phyloP scores from a whole-genome alignment of 1,284 basidiomycete genomes.

The Cystobasidium pallidum region DNA sequence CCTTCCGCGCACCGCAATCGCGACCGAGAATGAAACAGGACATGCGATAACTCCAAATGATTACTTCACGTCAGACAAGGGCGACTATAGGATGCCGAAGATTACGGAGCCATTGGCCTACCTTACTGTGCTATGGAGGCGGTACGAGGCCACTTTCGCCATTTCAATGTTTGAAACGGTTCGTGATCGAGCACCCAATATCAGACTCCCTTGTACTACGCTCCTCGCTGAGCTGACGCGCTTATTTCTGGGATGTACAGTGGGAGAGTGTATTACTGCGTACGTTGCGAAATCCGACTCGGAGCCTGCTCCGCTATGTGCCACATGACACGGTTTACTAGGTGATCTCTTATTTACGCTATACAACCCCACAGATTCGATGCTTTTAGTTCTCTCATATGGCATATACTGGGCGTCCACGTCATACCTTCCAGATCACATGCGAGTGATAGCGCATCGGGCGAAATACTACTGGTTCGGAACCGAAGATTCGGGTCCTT shows the following conservation, averaged over 20 bases:
- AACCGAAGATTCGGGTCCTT: constrained; percentile 16
- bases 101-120: constrained; percentile 17
- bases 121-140: constrained; percentile 23
- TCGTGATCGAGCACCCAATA: constrained; percentile 7
- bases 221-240: background rate
- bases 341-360: too few species aligned
- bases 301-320: too few species aligned
- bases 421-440: constrained; percentile 39
- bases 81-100: constrained; percentile 24
- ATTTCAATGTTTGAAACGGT: constrained; percentile 46
- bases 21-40: background rate
- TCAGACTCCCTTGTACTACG: background rate
- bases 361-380: constrained; percentile 21
- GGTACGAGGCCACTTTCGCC: constrained; percentile 44
- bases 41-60: background rate
- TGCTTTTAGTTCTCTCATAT: constrained; percentile 34
- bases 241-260: background rate
- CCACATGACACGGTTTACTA: too few species aligned
- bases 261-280: constrained; percentile 42
- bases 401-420: constrained; percentile 39
- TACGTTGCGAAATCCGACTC: constrained; percentile 1
- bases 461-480: constrained; percentile 40
- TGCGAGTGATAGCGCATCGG: constrained; percentile 32
- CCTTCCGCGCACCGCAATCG: background rate
- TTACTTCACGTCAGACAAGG: constrained; percentile 22